A percentile compares a stretch with the other conserved stretches of the same genome.
These are phyloP conservation scores for Neopestalotiopsis clavispora DNA, from an alignment of 2,329 filamentous ascomycete species.

Conservation along the genomic window DNA sequence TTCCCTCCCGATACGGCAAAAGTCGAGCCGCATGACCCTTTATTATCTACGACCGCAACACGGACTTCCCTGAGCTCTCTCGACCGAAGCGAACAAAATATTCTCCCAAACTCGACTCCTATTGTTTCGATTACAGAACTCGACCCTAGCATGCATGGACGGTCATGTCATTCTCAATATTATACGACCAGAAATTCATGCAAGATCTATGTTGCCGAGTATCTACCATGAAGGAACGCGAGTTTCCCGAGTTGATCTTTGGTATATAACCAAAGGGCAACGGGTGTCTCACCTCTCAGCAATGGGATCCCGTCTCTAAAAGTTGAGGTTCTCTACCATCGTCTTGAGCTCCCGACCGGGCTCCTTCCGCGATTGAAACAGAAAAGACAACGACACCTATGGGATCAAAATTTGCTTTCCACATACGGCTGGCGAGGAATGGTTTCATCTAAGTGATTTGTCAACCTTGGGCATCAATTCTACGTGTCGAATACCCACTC, in stretches of 20 bases:
- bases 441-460: background rate
- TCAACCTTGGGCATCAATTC: background rate
- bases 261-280: background rate
- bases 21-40: background rate
- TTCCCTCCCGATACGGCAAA: background rate
- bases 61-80: background rate
- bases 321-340: too few relatives aligned
- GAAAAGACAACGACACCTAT: too few relatives aligned
- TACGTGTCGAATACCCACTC: background rate
- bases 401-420: background rate
- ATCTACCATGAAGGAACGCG: background rate
- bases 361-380: too few relatives aligned
- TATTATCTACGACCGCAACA: background rate
- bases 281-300: background rate
- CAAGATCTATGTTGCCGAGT: background rate
- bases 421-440: background rate
- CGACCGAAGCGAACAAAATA: background rate
- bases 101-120: background rate
- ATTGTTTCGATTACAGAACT: background rate
- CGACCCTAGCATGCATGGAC: background rate
- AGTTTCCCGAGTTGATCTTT: background rate
- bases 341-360: too few relatives aligned
- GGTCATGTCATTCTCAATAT: background rate
- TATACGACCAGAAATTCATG: background rate
- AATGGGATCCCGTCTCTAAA: background rate